A percentile compares a stretch with the other conserved stretches of the same genome.
These are phyloP conservation scores for Cavenderia fasciculata DNA, from an alignment of 78 protist species.

Conservation along the genomic window DNA sequence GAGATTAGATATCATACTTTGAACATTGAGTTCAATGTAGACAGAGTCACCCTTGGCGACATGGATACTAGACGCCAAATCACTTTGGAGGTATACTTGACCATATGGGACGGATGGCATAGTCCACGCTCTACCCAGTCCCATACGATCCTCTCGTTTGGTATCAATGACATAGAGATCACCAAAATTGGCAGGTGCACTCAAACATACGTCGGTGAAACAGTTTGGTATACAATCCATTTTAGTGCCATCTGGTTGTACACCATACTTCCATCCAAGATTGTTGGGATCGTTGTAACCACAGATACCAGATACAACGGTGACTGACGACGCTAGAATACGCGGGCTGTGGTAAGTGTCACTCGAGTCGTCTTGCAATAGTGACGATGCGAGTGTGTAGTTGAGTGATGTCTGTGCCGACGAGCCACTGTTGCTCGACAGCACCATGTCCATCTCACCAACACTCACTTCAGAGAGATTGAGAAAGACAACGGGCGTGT, in stretches of 20 bases:
- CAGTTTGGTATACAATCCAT: conserved; percentile 40
- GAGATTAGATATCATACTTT: not conserved
- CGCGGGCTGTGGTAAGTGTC: conserved; percentile 60
- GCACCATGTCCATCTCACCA: conserved; percentile 35
- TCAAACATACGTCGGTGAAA: conserved; percentile 17
- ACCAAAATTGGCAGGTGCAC: not conserved
- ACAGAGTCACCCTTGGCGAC: conserved; percentile 34
- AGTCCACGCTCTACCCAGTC: conserved; percentile 71
- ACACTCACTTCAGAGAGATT: conserved; percentile 54
- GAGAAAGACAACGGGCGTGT: conserved; percentile 83
- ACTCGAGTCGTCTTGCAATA: not conserved
- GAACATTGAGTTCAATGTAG: not conserved
- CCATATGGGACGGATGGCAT: conserved; percentile 16
- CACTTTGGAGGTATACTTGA: conserved; percentile 8
- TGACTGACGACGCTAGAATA: not conserved
- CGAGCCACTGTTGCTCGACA: conserved; percentile 18
- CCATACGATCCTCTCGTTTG: conserved; percentile 70
- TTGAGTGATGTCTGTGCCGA: conserved; percentile 17
- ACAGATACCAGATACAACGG: conserved; percentile 8
- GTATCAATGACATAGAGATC: conserved; percentile 34
- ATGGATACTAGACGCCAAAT: conserved; percentile 1
- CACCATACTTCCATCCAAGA: conserved; percentile 25
- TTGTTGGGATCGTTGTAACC: conserved; percentile 9
- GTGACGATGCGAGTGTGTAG: conserved; percentile 54
- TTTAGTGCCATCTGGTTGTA: not conserved